Evolutionary conservation across 2,329 filamentous ascomycete species (phyloP), one percentile per base, ranked within the genome.

Genomic region (Penicillium polonicum): DNA sequence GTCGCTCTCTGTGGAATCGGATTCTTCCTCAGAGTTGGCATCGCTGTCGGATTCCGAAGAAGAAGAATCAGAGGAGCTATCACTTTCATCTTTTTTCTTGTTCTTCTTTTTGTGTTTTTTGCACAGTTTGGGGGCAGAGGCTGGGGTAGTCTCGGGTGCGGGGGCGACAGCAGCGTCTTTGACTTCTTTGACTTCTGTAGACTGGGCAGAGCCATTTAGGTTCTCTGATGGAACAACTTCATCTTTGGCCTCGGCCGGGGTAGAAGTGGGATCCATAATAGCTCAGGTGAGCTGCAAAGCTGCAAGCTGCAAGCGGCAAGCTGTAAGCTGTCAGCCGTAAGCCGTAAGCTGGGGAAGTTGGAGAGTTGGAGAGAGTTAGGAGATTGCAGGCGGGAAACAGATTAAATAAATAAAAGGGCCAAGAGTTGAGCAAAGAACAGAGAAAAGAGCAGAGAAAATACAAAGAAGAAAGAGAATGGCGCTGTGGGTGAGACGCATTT

Each of bases 51-150:
- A 67, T 13, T 65, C 58, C 3, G 62, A 62, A 4, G 63, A 66
- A 21, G 65, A 68, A 7, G 60, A 60, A 5, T 57, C 61, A 7
- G 68, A 67, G 55, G 64, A 17, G 62, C 67, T 62, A 50, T 62
- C 48, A 25, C 39, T 48, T 25, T 59, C 50, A n/a, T n/a, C 48
- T 42, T 36, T 62, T 54, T 38, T 66, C 27, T 46, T 66, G 17
- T 43, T 61, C 44, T 58, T 59, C 41, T 68, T 69, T 23, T 65
- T 67, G 39, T 74, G 71, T 41, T 73, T 74, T 52, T 74, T 74
- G 63, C 70, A 74, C 17, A 63, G n/a, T 57, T 69, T 71, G 29
- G 67, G 29, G 21, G 31, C 15, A 35, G 45, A 23, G 19, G 31
- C 19, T 36, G 31, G 45, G 31, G 65, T 31, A 23, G 57, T 66